Evolutionary conservation across 352 stramenopile genomes (phyloP).

Genomic region (Phytopythium litorale): DNA sequence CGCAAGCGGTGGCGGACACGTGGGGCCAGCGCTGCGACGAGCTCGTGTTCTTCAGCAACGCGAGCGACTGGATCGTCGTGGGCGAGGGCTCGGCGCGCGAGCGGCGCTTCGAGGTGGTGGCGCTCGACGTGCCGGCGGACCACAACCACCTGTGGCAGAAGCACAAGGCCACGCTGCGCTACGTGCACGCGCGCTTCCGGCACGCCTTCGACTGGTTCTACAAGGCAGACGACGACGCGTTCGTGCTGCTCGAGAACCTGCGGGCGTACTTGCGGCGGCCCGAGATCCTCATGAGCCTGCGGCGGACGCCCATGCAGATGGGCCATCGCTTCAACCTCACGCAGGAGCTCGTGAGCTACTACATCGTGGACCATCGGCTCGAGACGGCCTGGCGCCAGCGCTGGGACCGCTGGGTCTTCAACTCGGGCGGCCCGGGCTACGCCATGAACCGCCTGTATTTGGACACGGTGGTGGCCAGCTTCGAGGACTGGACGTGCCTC

Average conservation of each 20-base stretch:
- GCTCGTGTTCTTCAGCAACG: slow-evolving; percentile 84
- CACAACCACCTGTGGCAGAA: slow-evolving; percentile 86
- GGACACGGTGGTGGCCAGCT: slow-evolving; percentile 56
- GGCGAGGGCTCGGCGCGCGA: slow-evolving; percentile 17
- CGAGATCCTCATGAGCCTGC: slow-evolving; percentile 56
- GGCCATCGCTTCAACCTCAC: slow-evolving; percentile 79
- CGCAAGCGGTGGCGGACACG: slow-evolving; percentile 67
- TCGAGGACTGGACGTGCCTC: slow-evolving; percentile 55
- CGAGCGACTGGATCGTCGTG: slow-evolving; percentile 41
- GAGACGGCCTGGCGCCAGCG: slow-evolving; percentile 44
- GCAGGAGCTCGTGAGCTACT: slow-evolving; percentile 67
- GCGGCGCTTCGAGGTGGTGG: slow-evolving; percentile 48
- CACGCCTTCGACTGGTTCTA: slow-evolving; percentile 87
- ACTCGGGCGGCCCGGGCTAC: slow-evolving; percentile 72
- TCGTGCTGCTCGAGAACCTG: slow-evolving; percentile 80
- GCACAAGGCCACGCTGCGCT: slow-evolving; percentile 68
- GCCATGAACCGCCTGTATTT: slow-evolving; percentile 77
- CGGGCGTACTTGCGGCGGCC: slow-evolving; percentile 50
- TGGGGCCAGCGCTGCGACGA: slow-evolving; percentile 80
- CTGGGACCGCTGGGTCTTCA: slow-evolving; percentile 80
- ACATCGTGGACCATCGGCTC: slow-evolving; percentile 62
- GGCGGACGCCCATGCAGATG: slow-evolving; percentile 69
- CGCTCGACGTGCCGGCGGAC: slow-evolving; percentile 63
- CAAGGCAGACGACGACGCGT: slow-evolving; percentile 82
- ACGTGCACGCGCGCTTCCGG: slow-evolving; percentile 66